These are phyloP conservation scores for Apiospora kogelbergensis DNA, from an alignment of 2,329 filamentous ascomycete genomes.

Conservation along the genomic window DNA sequence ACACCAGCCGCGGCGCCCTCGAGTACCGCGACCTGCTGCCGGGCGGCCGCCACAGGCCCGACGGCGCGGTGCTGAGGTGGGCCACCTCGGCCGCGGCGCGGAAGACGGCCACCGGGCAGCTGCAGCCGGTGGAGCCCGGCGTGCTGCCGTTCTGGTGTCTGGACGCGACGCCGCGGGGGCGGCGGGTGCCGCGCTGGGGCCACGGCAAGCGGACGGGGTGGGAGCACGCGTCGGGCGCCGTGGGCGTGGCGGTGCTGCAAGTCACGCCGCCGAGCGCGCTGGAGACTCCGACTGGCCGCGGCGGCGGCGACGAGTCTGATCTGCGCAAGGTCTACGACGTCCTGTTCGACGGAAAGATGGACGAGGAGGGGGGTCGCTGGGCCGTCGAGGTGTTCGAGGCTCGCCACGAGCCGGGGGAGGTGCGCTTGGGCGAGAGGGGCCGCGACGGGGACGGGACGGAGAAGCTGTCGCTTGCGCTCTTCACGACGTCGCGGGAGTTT, in stretches of 20 bases:
- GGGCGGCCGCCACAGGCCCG: constrained; percentile 54
- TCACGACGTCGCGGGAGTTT: background rate
- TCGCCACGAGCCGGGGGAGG: background rate
- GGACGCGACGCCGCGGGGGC: constrained; percentile 56
- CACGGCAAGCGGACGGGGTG: constrained; percentile 40
- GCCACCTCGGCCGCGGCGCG: constrained; percentile 19
- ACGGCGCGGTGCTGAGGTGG: constrained; percentile 60
- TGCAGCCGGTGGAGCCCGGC: constrained; percentile 39
- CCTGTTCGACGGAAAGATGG: constrained; percentile 11
- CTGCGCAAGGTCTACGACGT: constrained; percentile 31
- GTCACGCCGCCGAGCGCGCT: background rate
- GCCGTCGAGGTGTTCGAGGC: background rate
- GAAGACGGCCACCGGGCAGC: constrained; percentile 3
- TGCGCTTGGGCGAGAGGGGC: constrained; percentile 10
- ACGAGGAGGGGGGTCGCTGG: background rate
- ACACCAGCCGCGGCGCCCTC: constrained; percentile 31
- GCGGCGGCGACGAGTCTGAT: constrained; percentile 7
- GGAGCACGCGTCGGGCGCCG: constrained; percentile 48
- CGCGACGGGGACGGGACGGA: background rate
- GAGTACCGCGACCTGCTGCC: constrained; percentile 47
- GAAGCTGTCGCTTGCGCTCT: constrained; percentile 11
- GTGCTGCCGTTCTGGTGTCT: constrained; percentile 65
- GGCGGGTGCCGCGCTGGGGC: constrained; percentile 51
- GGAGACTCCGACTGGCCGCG: no score
- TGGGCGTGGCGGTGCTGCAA: constrained; percentile 37